Base-by-base conservation (phyloP, 805 yeast species). In the Wickerhamiella nectarea region DNA sequence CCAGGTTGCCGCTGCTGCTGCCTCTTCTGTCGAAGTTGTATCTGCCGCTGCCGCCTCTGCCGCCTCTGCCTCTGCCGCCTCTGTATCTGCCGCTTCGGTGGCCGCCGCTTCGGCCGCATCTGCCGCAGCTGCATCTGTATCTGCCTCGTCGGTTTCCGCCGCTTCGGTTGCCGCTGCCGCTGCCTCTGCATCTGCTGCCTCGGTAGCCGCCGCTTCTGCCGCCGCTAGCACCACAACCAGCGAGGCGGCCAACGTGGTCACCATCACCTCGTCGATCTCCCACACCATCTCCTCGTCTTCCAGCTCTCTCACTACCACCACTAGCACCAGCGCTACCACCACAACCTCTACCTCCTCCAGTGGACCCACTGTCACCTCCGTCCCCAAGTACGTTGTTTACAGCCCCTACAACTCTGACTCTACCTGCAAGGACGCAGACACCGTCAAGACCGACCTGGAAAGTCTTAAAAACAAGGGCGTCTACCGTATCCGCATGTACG, bases 401-500 rank as follows among this genome's bases (percentile, higher is more conserved):
- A 48, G 57, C 19, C 96, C 96, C 34, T 87, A 84, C 66, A 69
- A 71, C 45, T 61, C 74, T 56, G 78, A 74, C 56, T 73, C 78
- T 26, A 50, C 72, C 2, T 86, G 96, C 66, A 86, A 83, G 58
- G 67, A 65, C 47, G 62, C 69, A 36, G 64, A 56, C 44, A 57
- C 71, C 11, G 81, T 87, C 36, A 47, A 60, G 38, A 48, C 64
- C 18, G 95, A 87, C 60, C 66, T 87, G 47, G 51, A 65, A 24
- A 54, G 64, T 47, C 81, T 87, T 53, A 56, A 62, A 20, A 58
- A 71, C 45, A 76, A 74, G 56, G 82, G 85, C 44, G 77, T 86
- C 53, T 57, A 63, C 33, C 71, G 71, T 42, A 64, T 87, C 43
- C 76, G 96, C 66, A 59, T 84, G 43, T 87, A 87, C 58, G 94